phyloP scores from a whole-genome alignment of 345 rosid genomes.

The Xanthoceras sorbifolium region DNA sequence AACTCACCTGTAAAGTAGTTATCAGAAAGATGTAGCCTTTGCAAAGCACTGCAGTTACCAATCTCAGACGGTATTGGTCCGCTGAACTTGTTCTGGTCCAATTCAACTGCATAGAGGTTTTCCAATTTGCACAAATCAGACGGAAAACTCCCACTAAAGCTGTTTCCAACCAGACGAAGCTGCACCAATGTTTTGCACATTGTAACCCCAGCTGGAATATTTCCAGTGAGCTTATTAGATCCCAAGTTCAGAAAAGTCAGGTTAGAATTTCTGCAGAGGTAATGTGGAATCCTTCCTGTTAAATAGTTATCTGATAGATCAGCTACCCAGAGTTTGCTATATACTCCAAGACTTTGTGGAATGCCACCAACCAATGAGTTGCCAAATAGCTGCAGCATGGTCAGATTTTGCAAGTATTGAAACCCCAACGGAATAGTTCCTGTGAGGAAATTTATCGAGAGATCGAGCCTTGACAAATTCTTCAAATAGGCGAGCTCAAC shows the following conservation, averaged over 20 bases:
- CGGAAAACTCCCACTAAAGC: conserved; percentile 63
- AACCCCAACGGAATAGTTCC: conserved; percentile 77
- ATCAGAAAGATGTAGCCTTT: conserved; percentile 65
- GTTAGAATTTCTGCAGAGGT: conserved; percentile 57
- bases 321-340: conserved; percentile 73
- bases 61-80: conserved; percentile 74
- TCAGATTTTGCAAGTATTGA: conserved; percentile 57
- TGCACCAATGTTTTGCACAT: conserved; percentile 65
- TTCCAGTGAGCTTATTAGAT: conserved; percentile 66
- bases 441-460: conserved; percentile 69
- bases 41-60: conserved; percentile 64
- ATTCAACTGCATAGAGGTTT: conserved; percentile 66
- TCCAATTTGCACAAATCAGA: conserved; percentile 60
- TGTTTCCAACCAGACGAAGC: conserved; percentile 65
- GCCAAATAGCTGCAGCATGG: conserved; percentile 75
- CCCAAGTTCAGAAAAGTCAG: conserved; percentile 67
- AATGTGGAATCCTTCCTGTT: conserved; percentile 62
- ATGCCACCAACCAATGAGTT: conserved; percentile 68
- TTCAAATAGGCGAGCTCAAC: conserved; percentile 61
- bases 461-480: conserved; percentile 76
- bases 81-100: conserved; percentile 65
- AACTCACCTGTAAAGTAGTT: conserved; percentile 63
- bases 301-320: conserved; percentile 73
- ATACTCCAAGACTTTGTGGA: conserved; percentile 70
- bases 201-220: conserved; percentile 60